A percentile compares a stretch with the other conserved stretches of the same genome.
Conservation (phyloP, 352 stramenopile genomes). For the Globisporangium spinosum region DNA sequence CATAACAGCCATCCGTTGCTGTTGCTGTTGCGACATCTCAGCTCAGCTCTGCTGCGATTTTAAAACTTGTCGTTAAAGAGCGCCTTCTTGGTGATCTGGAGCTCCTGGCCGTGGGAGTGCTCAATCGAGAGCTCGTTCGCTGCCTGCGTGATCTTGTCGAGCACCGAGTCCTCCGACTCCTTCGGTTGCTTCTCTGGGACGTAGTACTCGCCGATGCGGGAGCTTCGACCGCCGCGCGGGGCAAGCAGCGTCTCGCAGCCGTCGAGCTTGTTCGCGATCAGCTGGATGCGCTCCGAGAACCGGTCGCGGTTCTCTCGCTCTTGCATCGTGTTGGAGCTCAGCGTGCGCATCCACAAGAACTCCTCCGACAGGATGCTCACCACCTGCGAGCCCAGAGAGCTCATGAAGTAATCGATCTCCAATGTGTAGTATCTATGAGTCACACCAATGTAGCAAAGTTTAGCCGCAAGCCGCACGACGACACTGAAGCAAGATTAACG, state of each 20-base stretch:
- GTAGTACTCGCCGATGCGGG: conserved; percentile 83
- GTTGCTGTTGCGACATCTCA: neutral
- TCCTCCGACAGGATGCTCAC: conserved; percentile 92
- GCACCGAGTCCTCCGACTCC: conserved; percentile 65
- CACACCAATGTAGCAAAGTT: neutral
- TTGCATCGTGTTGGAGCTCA: conserved; percentile 89
- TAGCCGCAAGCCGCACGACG: conserved; percentile 2
- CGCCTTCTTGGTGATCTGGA: conserved; percentile 81
- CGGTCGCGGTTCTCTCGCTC: conserved; percentile 88
- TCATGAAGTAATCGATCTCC: conserved; percentile 97
- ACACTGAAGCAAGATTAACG: neutral
- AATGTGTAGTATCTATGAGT: conserved; percentile 89
- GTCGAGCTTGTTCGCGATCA: conserved; percentile 83
- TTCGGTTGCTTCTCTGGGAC: conserved; percentile 82
- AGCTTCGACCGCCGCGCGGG: conserved; percentile 46
- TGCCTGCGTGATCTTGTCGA: conserved; percentile 87
- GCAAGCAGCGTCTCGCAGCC: conserved; percentile 63
- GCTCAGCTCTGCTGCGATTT: conserved; percentile 6
- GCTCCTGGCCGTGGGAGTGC: conserved; percentile 70
- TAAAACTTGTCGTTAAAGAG: conserved; percentile 84
- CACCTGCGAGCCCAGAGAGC: conserved; percentile 85
- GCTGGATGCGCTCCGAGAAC: conserved; percentile 87
- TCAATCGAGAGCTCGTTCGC: conserved; percentile 86
- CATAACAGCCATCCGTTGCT: conserved; percentile 4
- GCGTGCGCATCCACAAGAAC: conserved; percentile 90